Conservation (phyloP, 2,329 filamentous ascomycete genomes). For the Microcyclospora pomicola region DNA sequence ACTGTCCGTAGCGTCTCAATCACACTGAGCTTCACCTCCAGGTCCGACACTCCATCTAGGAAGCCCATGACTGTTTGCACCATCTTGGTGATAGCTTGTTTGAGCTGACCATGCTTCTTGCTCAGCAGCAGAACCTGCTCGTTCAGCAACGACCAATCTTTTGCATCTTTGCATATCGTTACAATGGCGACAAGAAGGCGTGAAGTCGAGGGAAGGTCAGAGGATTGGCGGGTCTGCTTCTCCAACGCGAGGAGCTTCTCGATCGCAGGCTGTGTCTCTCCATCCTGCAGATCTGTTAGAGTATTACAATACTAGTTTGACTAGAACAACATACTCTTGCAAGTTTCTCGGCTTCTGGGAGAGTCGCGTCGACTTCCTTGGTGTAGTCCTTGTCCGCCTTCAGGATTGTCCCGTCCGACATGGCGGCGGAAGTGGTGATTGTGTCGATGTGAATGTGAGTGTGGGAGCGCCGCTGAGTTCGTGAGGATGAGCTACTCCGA, state of each 20-base stretch:
- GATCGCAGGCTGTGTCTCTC: slow-evolving; percentile 71
- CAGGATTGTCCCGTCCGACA: slow-evolving; percentile 66
- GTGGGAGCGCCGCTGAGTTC: no score
- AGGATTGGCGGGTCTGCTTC: slow-evolving; percentile 96
- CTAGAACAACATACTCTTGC: slow-evolving; percentile 31
- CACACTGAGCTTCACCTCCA: slow-evolving; percentile 79
- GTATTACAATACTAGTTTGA: neutral
- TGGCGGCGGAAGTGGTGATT: slow-evolving; percentile 25
- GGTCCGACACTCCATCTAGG: slow-evolving; percentile 67
- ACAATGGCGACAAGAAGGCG: slow-evolving; percentile 77
- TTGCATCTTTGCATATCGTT: slow-evolving; percentile 82
- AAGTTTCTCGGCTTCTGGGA: slow-evolving; percentile 80
- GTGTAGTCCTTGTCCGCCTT: slow-evolving; percentile 99
- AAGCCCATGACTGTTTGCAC: slow-evolving; percentile 92
- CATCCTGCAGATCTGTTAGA: slow-evolving; percentile 32
- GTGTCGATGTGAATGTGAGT: no score
- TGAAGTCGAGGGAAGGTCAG: slow-evolving; percentile 89
- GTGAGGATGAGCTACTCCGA: no score
- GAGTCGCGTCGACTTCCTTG: slow-evolving; percentile 84
- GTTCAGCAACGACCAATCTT: slow-evolving; percentile 88
- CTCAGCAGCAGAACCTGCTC: slow-evolving; percentile 91
- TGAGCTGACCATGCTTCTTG: slow-evolving; percentile 99
- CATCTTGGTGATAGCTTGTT: slow-evolving; percentile 98
- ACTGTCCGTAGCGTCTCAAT: slow-evolving; percentile 94
- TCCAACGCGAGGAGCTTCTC: slow-evolving; percentile 86